Evolutionary conservation across 768 basidiomycete genomes (phyloP), one percentile per base, ranked within the genome.

Genomic region (Tephrocybe sp.): DNA sequence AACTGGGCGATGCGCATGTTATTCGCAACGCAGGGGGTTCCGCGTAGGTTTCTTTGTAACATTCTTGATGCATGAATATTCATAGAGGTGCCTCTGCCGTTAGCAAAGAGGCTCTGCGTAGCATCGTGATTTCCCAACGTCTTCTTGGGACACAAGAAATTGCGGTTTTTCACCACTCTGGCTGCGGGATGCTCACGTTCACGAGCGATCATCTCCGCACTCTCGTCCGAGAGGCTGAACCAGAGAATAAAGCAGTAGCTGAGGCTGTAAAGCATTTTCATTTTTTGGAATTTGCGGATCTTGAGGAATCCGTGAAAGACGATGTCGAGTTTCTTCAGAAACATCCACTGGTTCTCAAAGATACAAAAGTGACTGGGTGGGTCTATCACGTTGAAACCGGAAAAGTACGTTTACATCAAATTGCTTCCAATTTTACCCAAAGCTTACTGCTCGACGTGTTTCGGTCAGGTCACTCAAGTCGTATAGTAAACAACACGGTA

Each of bases 121-220:
- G 77, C 61, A 70, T 89, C 58, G 70, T 89, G 43, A 79, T 89
- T 59, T 87, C 86, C 25, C 86, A 89, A 59, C 82, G 84, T 32
- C 76, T 87, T 13, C 75, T 88, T 13, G 86, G 84, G 11, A 89
- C 87, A 9, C 72, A 74, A 13, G 83, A 87, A 66, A 77, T 88
- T 44, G 77, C 82, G 4, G 68, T 89, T 42, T 77, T 86, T 63
- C 84, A 83, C 62, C 87, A 89, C 64, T 85, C 83, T 1, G 82
- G 75, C 39, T 88, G 87, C 59, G 87, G 87, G 38, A 87, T 89
- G 85, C 68, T 83, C 39, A 80, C 78, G 0, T 87, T 88, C 69
- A 73, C 68, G 5, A 75, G 74, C 22, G 65, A 73, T 0, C 62
- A 78, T 44, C 67, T 87, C 21, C 78, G 77, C 44, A 58, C 65